Percentiles rank a stretch among this genome's conserved stretches.
phyloP scores from a whole-genome alignment of 495 filamentous ascomycete genomes.

The Ascodesmis nigricans region DNA sequence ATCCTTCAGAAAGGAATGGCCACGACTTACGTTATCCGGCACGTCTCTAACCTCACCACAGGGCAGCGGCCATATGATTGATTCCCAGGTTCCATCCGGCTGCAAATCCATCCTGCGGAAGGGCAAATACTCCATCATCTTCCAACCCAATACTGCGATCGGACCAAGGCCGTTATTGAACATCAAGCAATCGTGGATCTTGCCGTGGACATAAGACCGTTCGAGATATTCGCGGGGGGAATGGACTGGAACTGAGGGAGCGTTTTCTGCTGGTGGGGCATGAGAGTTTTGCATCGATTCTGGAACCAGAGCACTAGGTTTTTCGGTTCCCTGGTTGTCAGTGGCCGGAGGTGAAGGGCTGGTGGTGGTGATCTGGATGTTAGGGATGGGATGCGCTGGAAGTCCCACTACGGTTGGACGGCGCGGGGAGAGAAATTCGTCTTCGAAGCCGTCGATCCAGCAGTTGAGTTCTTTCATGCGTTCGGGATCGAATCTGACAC shows the following conservation, averaged over 20 bases:
- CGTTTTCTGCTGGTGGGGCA: background rate
- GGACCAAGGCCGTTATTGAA: slow-evolving; percentile 40
- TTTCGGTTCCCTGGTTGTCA: background rate
- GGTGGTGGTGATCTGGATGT: slow-evolving; percentile 7
- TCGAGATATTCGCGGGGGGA: slow-evolving; percentile 8
- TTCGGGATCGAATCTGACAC: slow-evolving; percentile 43
- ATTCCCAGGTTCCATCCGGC: slow-evolving; percentile 54
- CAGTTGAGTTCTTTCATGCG: slow-evolving; percentile 48
- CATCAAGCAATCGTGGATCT: slow-evolving; percentile 52
- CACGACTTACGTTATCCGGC: slow-evolving; percentile 34
- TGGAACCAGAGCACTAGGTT: background rate
- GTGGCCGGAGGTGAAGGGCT: background rate
- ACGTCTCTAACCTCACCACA: slow-evolving; percentile 66
- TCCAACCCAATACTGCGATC: slow-evolving; percentile 46
- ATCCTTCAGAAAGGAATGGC: too few species aligned
- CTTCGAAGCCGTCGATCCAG: slow-evolving; percentile 26
- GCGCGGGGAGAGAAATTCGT: slow-evolving; percentile 5
- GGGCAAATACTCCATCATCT: slow-evolving; percentile 65
- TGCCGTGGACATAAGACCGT: slow-evolving; percentile 25
- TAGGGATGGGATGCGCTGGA: slow-evolving; percentile 8
- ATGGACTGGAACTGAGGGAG: slow-evolving; percentile 1
- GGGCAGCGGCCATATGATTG: slow-evolving; percentile 60
- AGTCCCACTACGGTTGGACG: background rate
- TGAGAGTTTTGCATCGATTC: background rate
- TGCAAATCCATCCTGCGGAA: slow-evolving; percentile 67